A percentile compares a stretch with the other conserved stretches of the same genome.
These are phyloP conservation scores for Termitomyces sp. DNA, from an alignment of 768 basidiomycete species.

Conservation along the genomic window DNA sequence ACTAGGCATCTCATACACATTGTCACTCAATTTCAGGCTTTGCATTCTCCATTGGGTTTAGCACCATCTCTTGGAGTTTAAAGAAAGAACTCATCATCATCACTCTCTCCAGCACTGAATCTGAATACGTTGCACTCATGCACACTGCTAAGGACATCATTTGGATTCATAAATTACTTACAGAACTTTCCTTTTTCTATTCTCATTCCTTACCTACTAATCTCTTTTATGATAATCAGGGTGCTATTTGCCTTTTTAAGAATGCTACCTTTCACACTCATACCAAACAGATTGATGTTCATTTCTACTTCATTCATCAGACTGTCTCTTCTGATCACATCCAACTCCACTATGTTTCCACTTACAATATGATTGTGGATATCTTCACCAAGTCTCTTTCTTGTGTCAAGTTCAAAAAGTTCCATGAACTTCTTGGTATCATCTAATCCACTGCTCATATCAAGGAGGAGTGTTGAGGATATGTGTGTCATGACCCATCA, in stretches of 20 bases:
- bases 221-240: not conserved
- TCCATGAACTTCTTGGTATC: not conserved
- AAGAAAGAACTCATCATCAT: too few species aligned
- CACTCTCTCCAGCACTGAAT: constrained; percentile 27
- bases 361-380: too few species aligned
- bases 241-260: too few species aligned
- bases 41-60: not conserved
- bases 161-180: not conserved
- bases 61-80: constrained; percentile 25
- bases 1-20: not conserved
- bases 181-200: not conserved
- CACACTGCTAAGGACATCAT: not conserved
- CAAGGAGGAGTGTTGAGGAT: too few species aligned
- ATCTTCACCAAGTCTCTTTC: too few species aligned
- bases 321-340: too few species aligned
- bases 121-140: constrained; percentile 21
- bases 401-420: too few species aligned
- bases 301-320: too few species aligned
- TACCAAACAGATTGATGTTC: too few species aligned
- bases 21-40: not conserved
- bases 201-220: not conserved
- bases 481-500: too few species aligned
- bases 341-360: too few species aligned
- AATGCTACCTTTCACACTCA: not conserved
- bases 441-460: not conserved